Conservation (phyloP, 257 asterid genomes). For the Przewalskia tangutica region DNA sequence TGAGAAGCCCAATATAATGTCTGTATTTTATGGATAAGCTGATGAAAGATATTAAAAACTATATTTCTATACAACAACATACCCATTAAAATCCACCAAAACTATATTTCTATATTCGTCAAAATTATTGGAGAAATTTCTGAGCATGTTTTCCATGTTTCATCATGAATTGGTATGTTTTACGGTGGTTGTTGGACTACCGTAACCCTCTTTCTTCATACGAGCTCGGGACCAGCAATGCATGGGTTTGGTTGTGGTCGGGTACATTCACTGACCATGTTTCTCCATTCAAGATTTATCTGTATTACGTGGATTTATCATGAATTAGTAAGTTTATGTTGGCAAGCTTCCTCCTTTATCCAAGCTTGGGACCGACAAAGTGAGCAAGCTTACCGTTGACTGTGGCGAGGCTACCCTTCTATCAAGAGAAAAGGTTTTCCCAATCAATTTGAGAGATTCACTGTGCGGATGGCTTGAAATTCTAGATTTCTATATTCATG, state of each 20-base stretch:
- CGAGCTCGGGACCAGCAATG: not conserved
- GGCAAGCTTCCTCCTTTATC: too few relatives aligned
- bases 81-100: too few relatives aligned
- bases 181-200: not conserved
- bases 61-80: too few relatives aligned
- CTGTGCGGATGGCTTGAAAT: too few relatives aligned
- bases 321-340: not conserved
- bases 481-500: too few relatives aligned
- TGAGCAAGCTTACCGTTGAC: too few relatives aligned
- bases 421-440: too few relatives aligned
- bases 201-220: not conserved
- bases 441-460: too few relatives aligned
- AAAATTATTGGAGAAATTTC: not conserved
- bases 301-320: not conserved
- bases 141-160: too few relatives aligned
- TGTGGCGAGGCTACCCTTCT: too few relatives aligned
- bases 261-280: not conserved
- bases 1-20: slow-evolving; percentile 7
- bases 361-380: too few relatives aligned
- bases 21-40: slow-evolving; percentile 4
- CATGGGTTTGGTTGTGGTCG: not conserved
- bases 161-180: not conserved
- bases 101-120: not conserved
- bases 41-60: not conserved
- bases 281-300: not conserved